Conservation (phyloP, 2,329 filamentous ascomycete species). For the Daldinia eschscholtzii region DNA sequence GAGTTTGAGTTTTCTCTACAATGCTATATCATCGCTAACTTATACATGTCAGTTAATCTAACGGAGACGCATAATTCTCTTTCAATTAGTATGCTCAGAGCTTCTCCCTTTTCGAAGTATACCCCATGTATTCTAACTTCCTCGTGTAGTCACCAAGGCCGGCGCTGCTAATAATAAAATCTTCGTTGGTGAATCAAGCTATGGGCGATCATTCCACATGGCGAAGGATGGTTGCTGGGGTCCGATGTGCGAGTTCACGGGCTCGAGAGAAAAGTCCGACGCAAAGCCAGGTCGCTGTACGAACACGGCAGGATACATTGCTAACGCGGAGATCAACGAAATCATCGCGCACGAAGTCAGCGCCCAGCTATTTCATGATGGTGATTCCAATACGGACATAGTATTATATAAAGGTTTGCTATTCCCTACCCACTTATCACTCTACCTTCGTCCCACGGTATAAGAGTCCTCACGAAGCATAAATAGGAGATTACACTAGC, state of each 20-base stretch:
- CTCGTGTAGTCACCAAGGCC: slow-evolving; percentile 41
- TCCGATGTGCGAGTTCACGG: background rate
- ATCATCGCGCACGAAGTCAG: slow-evolving; percentile 19
- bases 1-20: too few species aligned
- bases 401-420: background rate
- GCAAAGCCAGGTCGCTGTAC: slow-evolving; percentile 31
- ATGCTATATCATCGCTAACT: too few species aligned
- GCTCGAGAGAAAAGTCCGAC: slow-evolving; percentile 14
- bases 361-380: too few species aligned
- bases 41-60: slow-evolving; percentile 37
- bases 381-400: background rate
- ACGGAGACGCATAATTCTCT: slow-evolving; percentile 50
- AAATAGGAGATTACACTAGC: background rate
- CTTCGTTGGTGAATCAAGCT: slow-evolving; percentile 37
- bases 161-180: slow-evolving; percentile 41
- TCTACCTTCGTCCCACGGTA: too few species aligned
- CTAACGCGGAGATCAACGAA: slow-evolving; percentile 42
- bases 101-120: too few species aligned
- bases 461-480: too few species aligned
- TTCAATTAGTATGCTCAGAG: slow-evolving; percentile 1
- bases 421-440: too few species aligned
- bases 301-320: slow-evolving; percentile 39
- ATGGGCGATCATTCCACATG: slow-evolving; percentile 42
- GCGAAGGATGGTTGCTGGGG: slow-evolving; percentile 30
- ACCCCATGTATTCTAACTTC: too few species aligned